Conservation (phyloP, 768 basidiomycete genomes). For the Suillus bovinus region DNA sequence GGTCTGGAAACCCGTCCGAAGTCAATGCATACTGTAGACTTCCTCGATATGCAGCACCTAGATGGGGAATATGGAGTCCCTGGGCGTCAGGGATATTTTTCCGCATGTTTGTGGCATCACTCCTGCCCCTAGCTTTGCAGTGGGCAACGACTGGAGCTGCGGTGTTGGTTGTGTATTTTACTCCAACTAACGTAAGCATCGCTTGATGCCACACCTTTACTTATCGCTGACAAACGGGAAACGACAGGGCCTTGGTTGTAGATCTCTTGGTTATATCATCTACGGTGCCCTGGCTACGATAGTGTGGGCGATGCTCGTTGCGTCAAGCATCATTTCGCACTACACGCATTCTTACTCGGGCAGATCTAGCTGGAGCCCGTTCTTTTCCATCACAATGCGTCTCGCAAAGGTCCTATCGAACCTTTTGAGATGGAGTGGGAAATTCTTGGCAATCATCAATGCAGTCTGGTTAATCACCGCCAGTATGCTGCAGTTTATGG, state of each 20-base stretch:
- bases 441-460: constrained; percentile 22
- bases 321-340: constrained; percentile 28
- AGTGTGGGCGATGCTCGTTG: constrained; percentile 32
- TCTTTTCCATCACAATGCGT: not conserved
- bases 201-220: not conserved
- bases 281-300: constrained; percentile 30
- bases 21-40: constrained; percentile 18
- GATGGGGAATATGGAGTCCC: constrained; percentile 4
- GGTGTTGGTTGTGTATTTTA: constrained; percentile 23
- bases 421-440: constrained; percentile 18
- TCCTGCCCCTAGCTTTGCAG: constrained; percentile 23
- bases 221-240: not conserved
- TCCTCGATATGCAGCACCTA: constrained; percentile 2
- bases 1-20: constrained; percentile 13
- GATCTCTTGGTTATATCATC: constrained; percentile 31
- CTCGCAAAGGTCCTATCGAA: constrained; percentile 11
- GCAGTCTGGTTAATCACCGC: constrained; percentile 19
- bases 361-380: not conserved
- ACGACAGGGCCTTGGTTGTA: constrained; percentile 33
- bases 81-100: constrained; percentile 21
- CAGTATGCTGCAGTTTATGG: constrained; percentile 27
- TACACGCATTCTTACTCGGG: constrained; percentile 8
- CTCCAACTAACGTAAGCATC: constrained; percentile 23
- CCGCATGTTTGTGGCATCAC: constrained; percentile 22
- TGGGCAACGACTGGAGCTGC: constrained; percentile 30